A percentile compares a stretch with the other conserved stretches of the same genome.
These are phyloP conservation scores for Penicillium alfredii DNA, from an alignment of 495 filamentous ascomycete genomes.

Conservation along the genomic window DNA sequence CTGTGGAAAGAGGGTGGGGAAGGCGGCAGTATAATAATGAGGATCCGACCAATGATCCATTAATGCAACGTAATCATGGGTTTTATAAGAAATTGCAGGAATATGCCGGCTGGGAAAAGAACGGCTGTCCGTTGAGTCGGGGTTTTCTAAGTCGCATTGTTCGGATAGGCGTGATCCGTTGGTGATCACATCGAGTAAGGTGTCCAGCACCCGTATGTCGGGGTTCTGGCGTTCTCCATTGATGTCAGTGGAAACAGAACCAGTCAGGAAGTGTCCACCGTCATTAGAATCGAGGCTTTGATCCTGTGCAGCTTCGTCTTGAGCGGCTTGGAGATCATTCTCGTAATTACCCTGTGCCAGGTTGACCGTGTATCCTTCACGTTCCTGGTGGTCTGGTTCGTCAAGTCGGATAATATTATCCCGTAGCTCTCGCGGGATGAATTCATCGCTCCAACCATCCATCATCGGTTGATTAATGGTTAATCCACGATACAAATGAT, in stretches of 20 bases:
- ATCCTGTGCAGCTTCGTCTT: not conserved
- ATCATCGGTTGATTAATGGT: too few relatives aligned
- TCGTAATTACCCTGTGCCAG: slow-evolving; percentile 2
- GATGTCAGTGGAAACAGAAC: slow-evolving; percentile 9
- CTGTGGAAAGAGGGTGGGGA: slow-evolving; percentile 15
- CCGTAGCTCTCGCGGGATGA: too few relatives aligned
- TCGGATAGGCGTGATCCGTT: not conserved
- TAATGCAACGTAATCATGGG: not conserved
- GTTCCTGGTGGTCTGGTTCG: not conserved
- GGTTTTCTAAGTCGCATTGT: not conserved
- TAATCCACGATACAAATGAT: slow-evolving; percentile 7
- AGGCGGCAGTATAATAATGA: slow-evolving; percentile 13
- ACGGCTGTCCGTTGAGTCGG: not conserved
- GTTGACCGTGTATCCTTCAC: slow-evolving; percentile 7
- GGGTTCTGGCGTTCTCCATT: slow-evolving; percentile 14
- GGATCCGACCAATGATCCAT: slow-evolving; percentile 12
- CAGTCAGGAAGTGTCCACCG: not conserved
- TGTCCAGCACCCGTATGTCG: slow-evolving; percentile 5
- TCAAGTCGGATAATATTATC: not conserved
- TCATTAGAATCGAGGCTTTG: not conserved
- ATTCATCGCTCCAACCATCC: too few relatives aligned
- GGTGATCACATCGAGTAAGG: not conserved
- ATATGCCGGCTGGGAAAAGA: too few relatives aligned
- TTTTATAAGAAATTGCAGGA: slow-evolving; percentile 6
- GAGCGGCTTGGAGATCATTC: slow-evolving; percentile 4